These are phyloP conservation scores for Penicillium turbatum DNA, from an alignment of 495 filamentous ascomycete genomes.

Conservation along the genomic window DNA sequence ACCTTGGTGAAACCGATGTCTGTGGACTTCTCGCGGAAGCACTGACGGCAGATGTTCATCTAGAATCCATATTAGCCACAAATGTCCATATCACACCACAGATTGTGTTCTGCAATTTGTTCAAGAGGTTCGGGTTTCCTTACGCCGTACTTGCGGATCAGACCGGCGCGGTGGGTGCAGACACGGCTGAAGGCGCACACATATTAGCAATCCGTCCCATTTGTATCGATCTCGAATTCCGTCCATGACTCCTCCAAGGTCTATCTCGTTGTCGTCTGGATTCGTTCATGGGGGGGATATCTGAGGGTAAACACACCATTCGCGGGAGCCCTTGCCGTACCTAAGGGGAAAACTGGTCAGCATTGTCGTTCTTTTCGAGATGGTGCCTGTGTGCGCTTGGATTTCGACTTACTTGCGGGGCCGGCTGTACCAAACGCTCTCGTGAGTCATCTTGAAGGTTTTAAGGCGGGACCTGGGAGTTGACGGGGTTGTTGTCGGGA, in stretches of 20 bases:
- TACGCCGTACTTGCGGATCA: conserved; percentile 98
- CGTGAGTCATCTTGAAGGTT: conserved; percentile 85
- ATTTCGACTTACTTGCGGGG: conserved; percentile 68
- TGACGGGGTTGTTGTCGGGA: conserved; percentile 37
- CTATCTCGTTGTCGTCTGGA: conserved; percentile 9
- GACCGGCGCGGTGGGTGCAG: conserved; percentile 90
- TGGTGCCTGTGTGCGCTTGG: conserved; percentile 1
- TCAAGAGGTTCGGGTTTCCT: conserved; percentile 39
- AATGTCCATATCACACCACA: not conserved
- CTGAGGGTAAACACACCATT: conserved; percentile 59
- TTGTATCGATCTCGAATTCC: conserved; percentile 8
- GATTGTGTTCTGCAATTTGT: not conserved
- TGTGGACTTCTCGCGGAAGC: conserved; percentile 94
- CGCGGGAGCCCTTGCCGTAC: conserved; percentile 84
- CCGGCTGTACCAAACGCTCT: conserved; percentile 98
- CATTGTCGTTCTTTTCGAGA: conserved; percentile 11
- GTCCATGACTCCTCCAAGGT: not conserved
- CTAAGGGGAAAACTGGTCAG: conserved; percentile 21
- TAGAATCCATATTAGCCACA: conserved; percentile 28
- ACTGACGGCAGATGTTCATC: conserved; percentile 98
- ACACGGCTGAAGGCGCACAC: conserved; percentile 65
- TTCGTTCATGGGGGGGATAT: conserved; percentile 11
- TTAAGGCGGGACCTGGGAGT: conserved; percentile 35
- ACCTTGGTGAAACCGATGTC: conserved; percentile 99
- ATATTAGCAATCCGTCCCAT: conserved; percentile 24